Evolutionary conservation across 2,329 filamentous ascomycete species (phyloP), one percentile per base, ranked within the genome.

Genomic region (Diaporthe capsici): DNA sequence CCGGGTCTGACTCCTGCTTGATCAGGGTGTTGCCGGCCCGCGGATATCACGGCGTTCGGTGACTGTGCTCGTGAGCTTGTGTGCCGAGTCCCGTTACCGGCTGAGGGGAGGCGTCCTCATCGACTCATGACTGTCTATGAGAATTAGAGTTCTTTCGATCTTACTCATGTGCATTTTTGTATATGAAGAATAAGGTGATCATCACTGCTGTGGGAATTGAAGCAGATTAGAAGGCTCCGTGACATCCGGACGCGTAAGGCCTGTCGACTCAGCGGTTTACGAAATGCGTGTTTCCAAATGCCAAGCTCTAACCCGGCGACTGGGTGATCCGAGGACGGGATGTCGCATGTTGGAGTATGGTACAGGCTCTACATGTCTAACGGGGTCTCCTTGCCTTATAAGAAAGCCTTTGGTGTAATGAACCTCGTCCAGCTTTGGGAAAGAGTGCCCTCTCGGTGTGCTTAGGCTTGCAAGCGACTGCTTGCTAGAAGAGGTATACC

Each of bases 261-360:
- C n/a, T 39, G 34, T 12, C 31, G 65, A 53, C 31, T 25, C 34
- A 53, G n/a, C 55, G 13, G 65, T 9, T 51, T n/a, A 39, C 34
- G 47, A 53, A 68, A 39, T 53, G 47, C 47, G 9, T 42, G 65
- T 68, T 68, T 68, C 65, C 65, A 15, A 47, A 53, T 55, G 31
- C 49, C 65, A 68, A 53, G 44, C 65, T 68, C 65, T 53, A 39
- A 68, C 65, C 65, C 65, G 65, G 65, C 65, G 65, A 53, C 34
- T 20, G 31, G 28, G 9, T 47, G 47, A 68, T 68, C 65, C 65
- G 65, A 28, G 65, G 17, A 31, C 47, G 49, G 47, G 17, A 68
- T 39, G 65, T 68, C 44, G 63, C 63, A 68, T 51, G 63, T n/a
- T 53, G 20, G 34, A 13, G 17, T 22, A n/a, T 39, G 44, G 44